A percentile compares a stretch with the other conserved stretches of the same genome.
Evolutionary conservation across 2,329 filamentous ascomycete species (phyloP).

Genomic region (Talaromyces sp.): DNA sequence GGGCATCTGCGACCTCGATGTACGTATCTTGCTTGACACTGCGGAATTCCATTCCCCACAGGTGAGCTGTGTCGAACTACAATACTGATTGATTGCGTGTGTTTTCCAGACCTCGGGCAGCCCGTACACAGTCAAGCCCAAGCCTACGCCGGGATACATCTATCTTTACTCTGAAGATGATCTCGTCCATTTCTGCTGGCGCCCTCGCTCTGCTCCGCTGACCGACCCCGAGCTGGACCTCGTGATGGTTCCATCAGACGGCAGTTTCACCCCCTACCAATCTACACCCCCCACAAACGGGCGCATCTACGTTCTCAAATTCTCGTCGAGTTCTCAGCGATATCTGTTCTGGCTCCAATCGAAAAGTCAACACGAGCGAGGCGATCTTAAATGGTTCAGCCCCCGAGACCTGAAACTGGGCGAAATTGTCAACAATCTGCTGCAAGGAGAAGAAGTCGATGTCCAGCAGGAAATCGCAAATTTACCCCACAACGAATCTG

Average conservation of each 20-base stretch:
- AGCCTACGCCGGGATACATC: constrained; percentile 74
- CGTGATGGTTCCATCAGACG: constrained; percentile 88
- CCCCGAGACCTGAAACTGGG: constrained; percentile 81
- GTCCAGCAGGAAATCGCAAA: constrained; percentile 67
- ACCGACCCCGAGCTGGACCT: constrained; percentile 79
- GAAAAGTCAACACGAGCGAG: constrained; percentile 67
- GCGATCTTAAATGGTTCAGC: constrained; percentile 76
- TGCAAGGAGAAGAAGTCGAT: constrained; percentile 87
- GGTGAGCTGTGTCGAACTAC: constrained; percentile 4
- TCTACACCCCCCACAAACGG: constrained; percentile 65
- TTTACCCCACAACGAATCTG: constrained; percentile 48
- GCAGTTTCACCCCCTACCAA: constrained; percentile 79
- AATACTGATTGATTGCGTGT: constrained; percentile 3
- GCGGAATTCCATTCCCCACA: neutral
- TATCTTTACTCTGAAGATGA: constrained; percentile 95
- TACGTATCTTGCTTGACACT: constrained; percentile 45
- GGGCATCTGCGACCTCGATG: constrained; percentile 79
- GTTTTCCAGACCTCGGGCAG: constrained; percentile 47
- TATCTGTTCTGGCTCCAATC: constrained; percentile 97
- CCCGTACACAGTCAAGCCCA: constrained; percentile 69
- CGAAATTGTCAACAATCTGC: constrained; percentile 74
- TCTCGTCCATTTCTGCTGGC: constrained; percentile 96
- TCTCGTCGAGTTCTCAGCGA: constrained; percentile 83
- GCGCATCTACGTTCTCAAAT: constrained; percentile 89
- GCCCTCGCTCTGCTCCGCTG: constrained; percentile 66